Percentiles rank a stretch among this genome's conserved stretches.
These are phyloP conservation scores for Kingdonia uniflora DNA, from an alignment of 164 flowering plant genomes.

Conservation along the genomic window DNA sequence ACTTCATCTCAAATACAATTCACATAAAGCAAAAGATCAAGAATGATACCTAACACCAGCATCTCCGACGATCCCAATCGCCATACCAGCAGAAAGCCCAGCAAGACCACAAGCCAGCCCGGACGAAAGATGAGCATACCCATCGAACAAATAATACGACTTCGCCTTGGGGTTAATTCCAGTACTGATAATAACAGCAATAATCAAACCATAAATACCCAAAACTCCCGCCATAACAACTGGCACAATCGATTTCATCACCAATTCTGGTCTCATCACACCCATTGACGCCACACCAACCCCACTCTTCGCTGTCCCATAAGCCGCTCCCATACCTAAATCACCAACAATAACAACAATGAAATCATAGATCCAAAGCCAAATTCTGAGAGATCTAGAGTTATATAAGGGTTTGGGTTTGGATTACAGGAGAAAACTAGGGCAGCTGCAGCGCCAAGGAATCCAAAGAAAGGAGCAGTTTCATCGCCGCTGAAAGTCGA, in stretches of 20 bases:
- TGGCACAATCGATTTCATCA: slow-evolving; percentile 85
- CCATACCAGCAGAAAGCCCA: slow-evolving; percentile 90
- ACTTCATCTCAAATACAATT: too few relatives aligned
- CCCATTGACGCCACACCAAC: slow-evolving; percentile 93
- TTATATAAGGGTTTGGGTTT: not conserved
- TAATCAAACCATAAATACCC: slow-evolving; percentile 77
- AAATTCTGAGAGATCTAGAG: not conserved
- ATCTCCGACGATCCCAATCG: slow-evolving; percentile 86
- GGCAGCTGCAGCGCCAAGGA: slow-evolving; percentile 82
- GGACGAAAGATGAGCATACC: slow-evolving; percentile 77
- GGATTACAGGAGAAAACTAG: slow-evolving; percentile 72
- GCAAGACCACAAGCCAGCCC: slow-evolving; percentile 89
- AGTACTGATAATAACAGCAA: slow-evolving; percentile 83
- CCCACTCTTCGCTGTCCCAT: slow-evolving; percentile 87
- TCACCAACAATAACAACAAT: not conserved
- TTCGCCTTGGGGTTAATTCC: slow-evolving; percentile 89
- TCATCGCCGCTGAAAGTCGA: slow-evolving; percentile 69
- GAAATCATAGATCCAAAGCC: too few relatives aligned
- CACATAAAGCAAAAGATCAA: not conserved
- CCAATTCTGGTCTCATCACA: slow-evolving; percentile 87
- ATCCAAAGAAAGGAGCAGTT: slow-evolving; percentile 81
- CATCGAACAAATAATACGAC: slow-evolving; percentile 70
- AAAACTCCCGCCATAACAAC: slow-evolving; percentile 93
- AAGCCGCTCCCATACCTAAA: slow-evolving; percentile 93
- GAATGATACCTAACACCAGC: slow-evolving; percentile 71